Percentiles rank a stretch among this genome's conserved stretches.
phyloP scores from a whole-genome alignment of 2,329 filamentous ascomycete genomes.

The Colletotrichum sp. region DNA sequence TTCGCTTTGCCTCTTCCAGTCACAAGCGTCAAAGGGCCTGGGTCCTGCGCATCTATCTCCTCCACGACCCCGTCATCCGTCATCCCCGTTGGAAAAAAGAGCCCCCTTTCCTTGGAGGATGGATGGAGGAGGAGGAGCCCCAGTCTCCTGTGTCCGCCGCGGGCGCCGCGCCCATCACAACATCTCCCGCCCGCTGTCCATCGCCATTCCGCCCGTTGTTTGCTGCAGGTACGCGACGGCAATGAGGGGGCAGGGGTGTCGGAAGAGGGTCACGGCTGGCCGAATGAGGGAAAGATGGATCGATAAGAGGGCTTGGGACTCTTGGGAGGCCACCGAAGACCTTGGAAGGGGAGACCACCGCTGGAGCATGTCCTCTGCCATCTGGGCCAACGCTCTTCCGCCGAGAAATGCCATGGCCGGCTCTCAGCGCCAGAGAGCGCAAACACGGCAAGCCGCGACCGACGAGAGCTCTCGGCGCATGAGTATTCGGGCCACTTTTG shows the following conservation, averaged over 20 bases:
- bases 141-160: not conserved
- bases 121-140: not conserved
- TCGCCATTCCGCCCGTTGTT: not conserved
- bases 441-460: conserved; percentile 1
- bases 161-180: not conserved
- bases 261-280: not conserved
- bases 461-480: conserved; percentile 17
- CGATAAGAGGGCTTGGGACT: not conserved
- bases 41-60: not conserved
- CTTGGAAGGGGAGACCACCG: not conserved
- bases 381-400: not conserved
- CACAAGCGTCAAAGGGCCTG: not conserved
- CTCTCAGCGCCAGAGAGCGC: not conserved
- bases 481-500: not conserved
- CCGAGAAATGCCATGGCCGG: conserved; percentile 5
- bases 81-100: not conserved
- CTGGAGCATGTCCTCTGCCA: not conserved
- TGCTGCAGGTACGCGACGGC: conserved; percentile 5
- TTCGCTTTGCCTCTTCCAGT: not conserved
- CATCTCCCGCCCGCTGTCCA: not conserved
- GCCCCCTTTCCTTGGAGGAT: not conserved
- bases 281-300: not conserved
- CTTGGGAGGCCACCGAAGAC: not conserved
- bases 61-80: not conserved
- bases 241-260: not conserved